Conservation (phyloP, 164 flowering plant genomes). For the Tetracentron sinense region DNA sequence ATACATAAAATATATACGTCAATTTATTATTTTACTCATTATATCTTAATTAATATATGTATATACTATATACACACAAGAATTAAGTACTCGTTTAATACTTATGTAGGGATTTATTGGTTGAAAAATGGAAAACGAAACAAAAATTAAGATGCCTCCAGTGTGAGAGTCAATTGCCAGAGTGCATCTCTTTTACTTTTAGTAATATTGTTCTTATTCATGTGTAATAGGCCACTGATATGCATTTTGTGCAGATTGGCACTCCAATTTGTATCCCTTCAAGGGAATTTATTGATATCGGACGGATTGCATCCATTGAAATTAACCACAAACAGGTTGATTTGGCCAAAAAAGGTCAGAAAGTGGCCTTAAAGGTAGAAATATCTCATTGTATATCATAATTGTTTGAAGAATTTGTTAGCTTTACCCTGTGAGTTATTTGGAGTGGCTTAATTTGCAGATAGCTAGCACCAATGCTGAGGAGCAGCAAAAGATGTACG, state of each 20-base stretch:
- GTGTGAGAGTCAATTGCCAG: no score
- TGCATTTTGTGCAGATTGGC: slow-evolving; percentile 54
- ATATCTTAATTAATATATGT: no score
- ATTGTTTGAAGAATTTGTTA: background rate
- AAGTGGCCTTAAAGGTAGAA: slow-evolving; percentile 97
- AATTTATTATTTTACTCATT: no score
- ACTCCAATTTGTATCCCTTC: slow-evolving; percentile 88
- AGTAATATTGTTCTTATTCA: no score
- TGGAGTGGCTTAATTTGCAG: slow-evolving; percentile 27
- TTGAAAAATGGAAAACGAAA: no score
- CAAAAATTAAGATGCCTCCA: no score
- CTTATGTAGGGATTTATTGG: no score
- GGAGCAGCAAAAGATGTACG: slow-evolving; percentile 89
- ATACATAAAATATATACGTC: no score
- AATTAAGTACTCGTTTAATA: no score
- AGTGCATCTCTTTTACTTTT: no score
- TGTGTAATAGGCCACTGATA: background rate
- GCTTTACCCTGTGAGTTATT: background rate
- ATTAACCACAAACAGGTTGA: slow-evolving; percentile 87
- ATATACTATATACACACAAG: no score
- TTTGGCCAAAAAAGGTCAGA: slow-evolving; percentile 82
- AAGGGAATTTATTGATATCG: slow-evolving; percentile 75
- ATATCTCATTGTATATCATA: background rate
- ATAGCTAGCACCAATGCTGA: slow-evolving; percentile 64
- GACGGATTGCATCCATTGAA: slow-evolving; percentile 84